phyloP scores from a whole-genome alignment of 2,329 filamentous ascomycete genomes.

The Aspergillus neoniger region DNA sequence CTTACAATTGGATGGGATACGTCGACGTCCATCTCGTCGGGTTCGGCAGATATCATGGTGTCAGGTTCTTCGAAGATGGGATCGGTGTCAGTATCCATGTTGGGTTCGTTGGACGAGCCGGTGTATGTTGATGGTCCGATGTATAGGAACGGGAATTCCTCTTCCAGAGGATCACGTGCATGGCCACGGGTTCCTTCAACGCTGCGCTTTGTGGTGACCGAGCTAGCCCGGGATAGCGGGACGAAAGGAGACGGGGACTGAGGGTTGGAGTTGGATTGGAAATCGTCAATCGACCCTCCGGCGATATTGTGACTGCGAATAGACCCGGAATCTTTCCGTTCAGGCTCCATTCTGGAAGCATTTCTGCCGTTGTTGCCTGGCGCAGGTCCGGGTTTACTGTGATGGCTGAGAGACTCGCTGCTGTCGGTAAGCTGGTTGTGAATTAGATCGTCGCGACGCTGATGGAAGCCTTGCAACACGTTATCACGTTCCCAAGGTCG shows the following conservation, averaged over 20 bases:
- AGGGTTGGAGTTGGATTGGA: constrained; percentile 21
- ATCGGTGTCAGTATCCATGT: constrained; percentile 12
- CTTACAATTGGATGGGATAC: constrained; percentile 59
- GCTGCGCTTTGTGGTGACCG: constrained; percentile 39
- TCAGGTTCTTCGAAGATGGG: constrained; percentile 27
- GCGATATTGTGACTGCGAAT: constrained; percentile 24
- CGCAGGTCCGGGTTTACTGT: constrained; percentile 15
- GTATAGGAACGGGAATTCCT: constrained; percentile 69
- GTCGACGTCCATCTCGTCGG: constrained; percentile 28
- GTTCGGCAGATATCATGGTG: constrained; percentile 40
- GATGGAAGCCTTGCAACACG: constrained; percentile 57
- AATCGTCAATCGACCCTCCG: constrained; percentile 22
- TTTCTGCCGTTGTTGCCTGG: constrained; percentile 17
- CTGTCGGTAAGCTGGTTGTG: constrained; percentile 11
- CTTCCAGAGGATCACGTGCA: constrained; percentile 64
- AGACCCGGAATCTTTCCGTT: constrained; percentile 30
- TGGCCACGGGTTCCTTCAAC: constrained; percentile 58
- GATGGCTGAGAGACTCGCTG: constrained; percentile 19
- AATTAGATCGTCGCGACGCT: constrained; percentile 14
- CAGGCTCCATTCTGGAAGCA: constrained; percentile 20
- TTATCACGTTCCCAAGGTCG: constrained; percentile 52
- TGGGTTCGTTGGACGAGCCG: constrained; percentile 28
- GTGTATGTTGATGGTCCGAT: constrained; percentile 65
- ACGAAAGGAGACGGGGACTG: constrained; percentile 33
- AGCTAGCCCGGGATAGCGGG: constrained; percentile 32